A percentile compares a stretch with the other conserved stretches of the same genome.
Conservation (phyloP, 1,139 yeast species). For the Debaryomyces sp. region DNA sequence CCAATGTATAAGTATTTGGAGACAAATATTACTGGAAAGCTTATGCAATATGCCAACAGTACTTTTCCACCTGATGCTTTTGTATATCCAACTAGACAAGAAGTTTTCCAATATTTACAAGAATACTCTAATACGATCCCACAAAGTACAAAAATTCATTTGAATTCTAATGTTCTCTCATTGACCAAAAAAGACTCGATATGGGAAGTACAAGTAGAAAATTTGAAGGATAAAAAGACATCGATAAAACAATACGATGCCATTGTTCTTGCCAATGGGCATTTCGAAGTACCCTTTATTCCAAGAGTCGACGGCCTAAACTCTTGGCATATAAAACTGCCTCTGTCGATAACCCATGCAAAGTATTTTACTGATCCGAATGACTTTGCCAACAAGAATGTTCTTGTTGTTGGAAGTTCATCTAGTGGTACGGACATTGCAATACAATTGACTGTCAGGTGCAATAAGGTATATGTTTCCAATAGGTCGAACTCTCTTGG, state of each 20-base stretch:
- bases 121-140: constrained; percentile 37
- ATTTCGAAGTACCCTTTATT: constrained; percentile 46
- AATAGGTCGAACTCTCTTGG: constrained; percentile 8
- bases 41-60: constrained; percentile 46
- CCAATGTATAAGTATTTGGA: constrained; percentile 53
- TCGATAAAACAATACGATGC: constrained; percentile 38
- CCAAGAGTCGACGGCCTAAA: constrained; percentile 44
- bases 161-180: constrained; percentile 27
- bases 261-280: constrained; percentile 52
- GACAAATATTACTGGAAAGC: constrained; percentile 44
- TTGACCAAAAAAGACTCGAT: constrained; percentile 14
- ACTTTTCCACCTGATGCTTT: constrained; percentile 34
- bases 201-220: constrained; percentile 22
- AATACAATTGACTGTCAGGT: constrained; percentile 42
- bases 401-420: constrained; percentile 50
- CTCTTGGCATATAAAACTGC: constrained; percentile 37
- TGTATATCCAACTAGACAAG: constrained; percentile 38
- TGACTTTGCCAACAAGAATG: constrained; percentile 36
- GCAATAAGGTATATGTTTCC: constrained; percentile 42
- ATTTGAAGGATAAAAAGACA: constrained; percentile 8
- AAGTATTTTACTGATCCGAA: constrained; percentile 40
- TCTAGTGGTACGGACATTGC: constrained; percentile 54
- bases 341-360: constrained; percentile 43
- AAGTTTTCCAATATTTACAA: constrained; percentile 41
- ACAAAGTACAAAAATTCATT: constrained; percentile 22